Evolutionary conservation across 768 basidiomycete species (phyloP), one percentile per base, ranked within the genome.

Genomic region (Boletus pseudopeckii): DNA sequence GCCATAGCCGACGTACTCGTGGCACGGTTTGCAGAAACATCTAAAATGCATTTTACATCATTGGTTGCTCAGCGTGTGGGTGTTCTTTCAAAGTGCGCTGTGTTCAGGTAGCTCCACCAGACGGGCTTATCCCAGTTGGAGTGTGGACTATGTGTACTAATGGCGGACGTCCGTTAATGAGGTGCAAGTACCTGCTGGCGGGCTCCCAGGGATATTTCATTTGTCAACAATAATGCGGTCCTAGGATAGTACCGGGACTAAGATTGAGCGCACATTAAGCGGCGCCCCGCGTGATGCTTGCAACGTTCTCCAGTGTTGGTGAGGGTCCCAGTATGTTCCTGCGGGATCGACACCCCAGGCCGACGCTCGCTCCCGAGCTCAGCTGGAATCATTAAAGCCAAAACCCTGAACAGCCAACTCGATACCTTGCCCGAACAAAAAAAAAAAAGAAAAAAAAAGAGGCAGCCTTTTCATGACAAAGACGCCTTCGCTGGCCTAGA

Each of bases 1-100:
- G 41, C 63, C 48, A 43, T 61, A 51, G 46, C 37, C 46, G 42
- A 50, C 39, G 42, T 55, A 46, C 40, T 40, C 38, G 47, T 44
- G 54, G 46, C 41, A 46, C 14, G 18, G 42, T 38, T 38, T 55
- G 37, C 50, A 52, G 37, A 51, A 45, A 26, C 53, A 37, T 55
- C 34, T 44, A 40, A 24, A 53, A 52, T 44, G 14, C 47, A 52
- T 41, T 62, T 54, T 24, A 34, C 44, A 40, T 13, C 28, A 46
- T 52, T 42, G 9, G 7, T 38, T 46, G 7, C 17, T 40, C 37
- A 5, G 14, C 38, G 48, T 14, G 39, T 28, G 26, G 36, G 51
- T 39, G 40, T 20, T 7, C 11, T 45, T 40, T 20, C 28, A 28
- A 34, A 18, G 28, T 26, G 42, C n/a, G 8, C 13, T 9, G 8